Percentiles rank a stretch among this genome's conserved stretches.
Conservation (phyloP, 495 filamentous ascomycete genomes). For the Penicillium arizonense region DNA sequence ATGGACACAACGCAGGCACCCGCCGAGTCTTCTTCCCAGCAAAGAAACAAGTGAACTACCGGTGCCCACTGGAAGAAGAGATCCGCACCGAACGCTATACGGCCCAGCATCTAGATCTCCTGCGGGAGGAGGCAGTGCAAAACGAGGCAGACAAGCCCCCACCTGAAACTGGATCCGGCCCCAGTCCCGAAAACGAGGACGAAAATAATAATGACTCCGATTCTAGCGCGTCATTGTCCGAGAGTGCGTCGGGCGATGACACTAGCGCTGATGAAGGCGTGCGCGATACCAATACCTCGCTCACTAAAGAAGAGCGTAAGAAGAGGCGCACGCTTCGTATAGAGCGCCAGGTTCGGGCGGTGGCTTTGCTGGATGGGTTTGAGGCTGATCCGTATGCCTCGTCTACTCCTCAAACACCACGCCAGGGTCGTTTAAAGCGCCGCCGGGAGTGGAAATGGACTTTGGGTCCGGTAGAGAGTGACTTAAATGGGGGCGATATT, state of each 20-base stretch:
- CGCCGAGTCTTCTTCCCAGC: constrained; percentile 55
- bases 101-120: constrained; percentile 39
- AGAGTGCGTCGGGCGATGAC: constrained; percentile 46
- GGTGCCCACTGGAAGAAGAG: constrained; percentile 52
- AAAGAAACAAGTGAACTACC: constrained; percentile 57
- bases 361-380: constrained; percentile 39
- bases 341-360: constrained; percentile 43
- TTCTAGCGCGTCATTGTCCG: constrained; percentile 28
- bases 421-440: constrained; percentile 48
- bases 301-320: constrained; percentile 31
- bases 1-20: constrained; percentile 28
- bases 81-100: constrained; percentile 53
- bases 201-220: constrained; percentile 40
- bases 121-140: constrained; percentile 12
- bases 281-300: constrained; percentile 2
- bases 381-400: constrained; percentile 28
- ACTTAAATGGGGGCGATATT: not conserved
- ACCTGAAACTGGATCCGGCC: constrained; percentile 2
- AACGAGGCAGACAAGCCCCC: constrained; percentile 9
- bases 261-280: constrained; percentile 15
- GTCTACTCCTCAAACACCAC: constrained; percentile 48
- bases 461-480: constrained; percentile 37
- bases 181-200: constrained; percentile 36
- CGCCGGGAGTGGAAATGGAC: constrained; percentile 60
- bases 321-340: constrained; percentile 36